A percentile compares a stretch with the other conserved stretches of the same genome.
Evolutionary conservation across 2,329 filamentous ascomycete genomes (phyloP).

Genomic region (Colletotrichum nymphaeae): DNA sequence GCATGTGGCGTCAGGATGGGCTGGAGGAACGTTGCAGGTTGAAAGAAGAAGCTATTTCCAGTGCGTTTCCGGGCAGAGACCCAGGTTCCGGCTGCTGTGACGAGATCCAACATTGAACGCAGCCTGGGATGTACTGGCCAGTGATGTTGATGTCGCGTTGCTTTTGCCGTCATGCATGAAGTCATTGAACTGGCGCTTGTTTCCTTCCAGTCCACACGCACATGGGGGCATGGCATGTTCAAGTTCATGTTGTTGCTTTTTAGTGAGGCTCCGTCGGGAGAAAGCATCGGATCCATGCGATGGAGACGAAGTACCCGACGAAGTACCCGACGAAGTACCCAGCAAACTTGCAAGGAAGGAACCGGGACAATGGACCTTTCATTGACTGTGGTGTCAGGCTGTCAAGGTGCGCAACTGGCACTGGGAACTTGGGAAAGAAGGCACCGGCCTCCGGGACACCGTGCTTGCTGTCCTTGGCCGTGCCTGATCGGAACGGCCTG

Average conservation of each 20-base stretch:
- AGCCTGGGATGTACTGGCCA: not conserved
- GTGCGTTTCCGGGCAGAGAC: not conserved
- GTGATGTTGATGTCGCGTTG: not conserved
- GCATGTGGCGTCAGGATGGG: not conserved
- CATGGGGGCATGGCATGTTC: not conserved
- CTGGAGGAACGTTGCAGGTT: slow-evolving; percentile 20
- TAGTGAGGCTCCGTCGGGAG: slow-evolving; percentile 24
- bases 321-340: not conserved
- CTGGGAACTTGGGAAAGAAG: not conserved
- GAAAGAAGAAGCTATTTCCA: not conserved
- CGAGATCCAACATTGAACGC: not conserved
- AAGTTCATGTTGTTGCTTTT: slow-evolving; percentile 22
- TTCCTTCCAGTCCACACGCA: not conserved
- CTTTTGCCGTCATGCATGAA: not conserved
- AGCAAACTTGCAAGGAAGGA: slow-evolving; percentile 6
- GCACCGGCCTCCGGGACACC: not conserved
- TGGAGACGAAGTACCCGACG: not conserved
- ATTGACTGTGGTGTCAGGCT: not conserved
- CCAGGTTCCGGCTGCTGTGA: not conserved
- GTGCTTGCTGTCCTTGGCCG: not conserved
- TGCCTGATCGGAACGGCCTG: not conserved
- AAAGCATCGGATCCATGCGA: slow-evolving; percentile 8
- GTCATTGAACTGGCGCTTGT: not conserved
- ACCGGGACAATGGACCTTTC: not conserved
- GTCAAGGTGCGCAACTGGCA: not conserved